phyloP scores from a whole-genome alignment of 75 land plant species.

The Pinus taeda region DNA sequence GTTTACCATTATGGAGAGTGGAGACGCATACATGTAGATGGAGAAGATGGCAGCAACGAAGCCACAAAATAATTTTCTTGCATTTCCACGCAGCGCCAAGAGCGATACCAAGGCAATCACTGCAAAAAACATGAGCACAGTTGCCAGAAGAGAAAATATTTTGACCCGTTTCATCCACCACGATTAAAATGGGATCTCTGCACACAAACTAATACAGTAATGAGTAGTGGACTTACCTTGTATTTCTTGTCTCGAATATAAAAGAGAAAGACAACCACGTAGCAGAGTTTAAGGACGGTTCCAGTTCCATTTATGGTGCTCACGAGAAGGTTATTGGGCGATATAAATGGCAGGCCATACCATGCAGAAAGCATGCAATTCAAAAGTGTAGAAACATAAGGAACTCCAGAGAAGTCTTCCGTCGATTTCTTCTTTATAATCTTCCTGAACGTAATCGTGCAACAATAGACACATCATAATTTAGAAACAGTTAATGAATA shows the following conservation, averaged over 20 bases:
- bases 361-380: constrained; percentile 57
- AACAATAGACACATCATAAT: background rate
- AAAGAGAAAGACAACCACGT: constrained; percentile 55
- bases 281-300: constrained; percentile 51
- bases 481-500: too few relatives aligned
- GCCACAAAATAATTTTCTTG: constrained; percentile 57
- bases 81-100: constrained; percentile 49
- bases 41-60: constrained; percentile 66
- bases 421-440: constrained; percentile 46
- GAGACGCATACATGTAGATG: constrained; percentile 94
- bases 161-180: background rate
- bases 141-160: constrained; percentile 25
- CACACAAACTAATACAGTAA: background rate
- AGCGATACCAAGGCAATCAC: constrained; percentile 41
- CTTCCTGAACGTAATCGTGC: constrained; percentile 57
- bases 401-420: constrained; percentile 65
- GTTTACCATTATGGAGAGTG: constrained; percentile 72
- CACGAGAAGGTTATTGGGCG: constrained; percentile 68
- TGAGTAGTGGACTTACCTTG: constrained; percentile 5
- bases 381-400: constrained; percentile 59
- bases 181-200: background rate
- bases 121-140: constrained; percentile 34
- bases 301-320: constrained; percentile 75
- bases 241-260: constrained; percentile 40
- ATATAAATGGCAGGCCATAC: constrained; percentile 83